Evolutionary conservation across 352 stramenopile genomes (phyloP), one percentile per base, ranked within the genome.

Genomic region (Globisporangium cystogenes): DNA sequence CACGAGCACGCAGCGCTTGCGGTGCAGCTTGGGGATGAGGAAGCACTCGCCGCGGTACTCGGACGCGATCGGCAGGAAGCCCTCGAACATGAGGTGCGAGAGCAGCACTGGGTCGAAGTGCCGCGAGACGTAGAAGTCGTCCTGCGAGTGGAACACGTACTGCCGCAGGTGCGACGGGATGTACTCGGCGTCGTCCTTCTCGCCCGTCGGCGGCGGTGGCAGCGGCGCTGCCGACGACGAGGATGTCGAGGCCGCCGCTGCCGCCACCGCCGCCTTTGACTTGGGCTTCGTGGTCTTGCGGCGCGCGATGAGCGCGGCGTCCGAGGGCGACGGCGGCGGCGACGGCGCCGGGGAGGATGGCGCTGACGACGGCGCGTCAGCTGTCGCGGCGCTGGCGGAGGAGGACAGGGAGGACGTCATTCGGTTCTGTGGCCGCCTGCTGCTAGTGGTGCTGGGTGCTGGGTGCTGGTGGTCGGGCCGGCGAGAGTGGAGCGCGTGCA

Each of bases 21-120:
- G 69, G 59, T 97, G 88, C 43, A 97, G 72, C 62, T 97, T 97
- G 12, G 90, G 88, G 49, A 96, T 57, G 41, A 97, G 60, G 53
- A 93, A 86, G 44, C 68, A 80, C 41, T 76, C 63, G 27, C 59
- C 70, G 27, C 72, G 68, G 64, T 80, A 86, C 42, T 93, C 73
- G 35, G 87, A 95, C 5, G 93, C 93, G 57, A 98, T 98, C 29
- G 93, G 93, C 52, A 98, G 68, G 55, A 98, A 98, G n/a, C 93
- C 93, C 61, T 97, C 87, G 53, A 75, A 87, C 87, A 98, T 98
- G 47, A 98, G 72, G 60, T 97, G 87, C 43, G 72, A 78, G 27
- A 98, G 67, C 41, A 98, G 63, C 62, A 90, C 51, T 18, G 84
- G 78, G 37, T 98, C 80, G 60, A 97, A 97, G 56, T 83, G 86